Conservation (phyloP, 1,284 basidiomycete species). For the Ustilago nuda region DNA sequence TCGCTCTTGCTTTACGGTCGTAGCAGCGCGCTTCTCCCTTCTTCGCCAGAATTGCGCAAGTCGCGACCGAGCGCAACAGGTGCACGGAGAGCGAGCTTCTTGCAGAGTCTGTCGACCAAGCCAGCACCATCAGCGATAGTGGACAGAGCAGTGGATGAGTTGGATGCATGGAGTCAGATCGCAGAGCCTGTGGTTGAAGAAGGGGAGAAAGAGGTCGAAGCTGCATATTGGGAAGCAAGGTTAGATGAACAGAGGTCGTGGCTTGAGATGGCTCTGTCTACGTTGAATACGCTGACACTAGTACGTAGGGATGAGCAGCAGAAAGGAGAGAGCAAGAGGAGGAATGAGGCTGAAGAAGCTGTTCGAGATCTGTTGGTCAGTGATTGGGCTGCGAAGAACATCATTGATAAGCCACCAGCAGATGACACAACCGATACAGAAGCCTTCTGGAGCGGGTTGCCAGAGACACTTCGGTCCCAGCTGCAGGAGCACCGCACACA, state of each 20-base stretch:
- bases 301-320: neutral
- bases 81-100: conserved; percentile 35
- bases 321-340: neutral
- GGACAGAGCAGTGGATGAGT: conserved; percentile 15
- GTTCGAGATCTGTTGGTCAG: conserved; percentile 38
- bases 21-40: conserved; percentile 4
- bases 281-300: conserved; percentile 26
- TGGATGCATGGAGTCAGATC: conserved; percentile 46
- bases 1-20: conserved; percentile 42
- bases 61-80: neutral
- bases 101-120: conserved; percentile 11
- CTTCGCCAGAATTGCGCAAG: conserved; percentile 30
- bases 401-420: conserved; percentile 4
- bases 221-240: conserved; percentile 40
- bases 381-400: conserved; percentile 34
- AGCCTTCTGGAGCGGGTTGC: neutral
- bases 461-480: conserved; percentile 71
- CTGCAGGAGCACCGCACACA: conserved; percentile 77
- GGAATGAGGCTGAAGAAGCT: conserved; percentile 52
- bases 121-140: neutral
- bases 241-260: conserved; percentile 44
- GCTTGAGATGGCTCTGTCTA: conserved; percentile 43
- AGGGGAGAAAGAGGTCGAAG: conserved; percentile 60
- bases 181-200: conserved; percentile 85
- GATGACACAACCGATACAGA: neutral